These are phyloP conservation scores for Aurinia saxatilis DNA, from an alignment of 345 rosid genomes.

Conservation along the genomic window DNA sequence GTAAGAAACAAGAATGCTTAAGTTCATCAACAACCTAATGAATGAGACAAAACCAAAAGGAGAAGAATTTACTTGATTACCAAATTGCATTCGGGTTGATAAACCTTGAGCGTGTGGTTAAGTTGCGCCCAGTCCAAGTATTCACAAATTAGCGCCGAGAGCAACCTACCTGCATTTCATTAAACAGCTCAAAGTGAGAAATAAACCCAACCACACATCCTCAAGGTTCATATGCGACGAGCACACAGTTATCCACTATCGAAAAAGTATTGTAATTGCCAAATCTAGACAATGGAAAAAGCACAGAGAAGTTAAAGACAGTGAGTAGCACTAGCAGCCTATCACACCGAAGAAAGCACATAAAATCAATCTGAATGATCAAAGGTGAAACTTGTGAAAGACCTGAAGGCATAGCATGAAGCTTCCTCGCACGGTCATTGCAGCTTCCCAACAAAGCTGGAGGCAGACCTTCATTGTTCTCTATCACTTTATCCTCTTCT, in stretches of 20 bases:
- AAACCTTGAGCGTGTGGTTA: constrained; percentile 78
- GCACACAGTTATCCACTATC: background rate
- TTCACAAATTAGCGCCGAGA: constrained; percentile 79
- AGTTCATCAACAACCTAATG: background rate
- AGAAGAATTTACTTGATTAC: constrained; percentile 50
- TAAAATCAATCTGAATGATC: background rate
- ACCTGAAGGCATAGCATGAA: constrained; percentile 98
- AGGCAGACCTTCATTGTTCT: constrained; percentile 69
- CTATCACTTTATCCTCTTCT: constrained; percentile 82
- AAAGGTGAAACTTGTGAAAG: background rate
- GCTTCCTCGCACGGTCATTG: constrained; percentile 81
- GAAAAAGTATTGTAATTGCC: background rate
- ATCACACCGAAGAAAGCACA: too few species aligned
- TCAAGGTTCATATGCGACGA: background rate
- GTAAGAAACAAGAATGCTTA: background rate
- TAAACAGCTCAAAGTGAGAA: background rate
- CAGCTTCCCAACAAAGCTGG: constrained; percentile 96
- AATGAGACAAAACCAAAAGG: background rate
- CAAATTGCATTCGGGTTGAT: constrained; percentile 94
- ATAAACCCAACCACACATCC: background rate
- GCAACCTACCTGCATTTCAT: constrained; percentile 65
- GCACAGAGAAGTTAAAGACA: too few species aligned
- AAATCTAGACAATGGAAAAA: background rate
- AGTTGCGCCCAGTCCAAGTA: constrained; percentile 98
- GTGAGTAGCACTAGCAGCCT: too few species aligned